Conservation (phyloP, 306 rosid genomes). For the Corylus americana region DNA sequence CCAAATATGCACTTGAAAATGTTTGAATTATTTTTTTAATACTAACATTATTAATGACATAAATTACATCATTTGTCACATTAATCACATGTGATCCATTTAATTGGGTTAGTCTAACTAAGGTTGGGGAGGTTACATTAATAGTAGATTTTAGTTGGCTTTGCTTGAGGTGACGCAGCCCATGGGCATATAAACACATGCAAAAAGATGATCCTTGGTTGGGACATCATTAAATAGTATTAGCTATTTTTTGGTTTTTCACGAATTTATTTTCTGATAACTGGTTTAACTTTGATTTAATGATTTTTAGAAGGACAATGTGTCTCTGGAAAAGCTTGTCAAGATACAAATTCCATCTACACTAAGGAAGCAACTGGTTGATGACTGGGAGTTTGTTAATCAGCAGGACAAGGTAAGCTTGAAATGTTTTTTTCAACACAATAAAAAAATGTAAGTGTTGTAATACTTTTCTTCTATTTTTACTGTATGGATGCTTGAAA, state of each 20-base stretch:
- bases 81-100: too few species aligned
- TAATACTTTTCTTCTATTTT: constrained; percentile 15
- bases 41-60: too few species aligned
- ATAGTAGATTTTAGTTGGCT: not conserved
- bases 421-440: not conserved
- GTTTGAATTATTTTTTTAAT: too few species aligned
- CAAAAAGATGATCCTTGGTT: constrained; percentile 5
- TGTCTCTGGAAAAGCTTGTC: constrained; percentile 65
- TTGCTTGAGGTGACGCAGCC: not conserved
- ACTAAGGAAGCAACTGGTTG: constrained; percentile 92
- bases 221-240: not conserved
- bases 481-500: constrained; percentile 17
- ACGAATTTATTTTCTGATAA: not conserved
- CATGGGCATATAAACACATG: not conserved
- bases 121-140: not conserved
- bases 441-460: not conserved
- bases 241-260: not conserved
- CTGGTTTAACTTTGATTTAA: constrained; percentile 34
- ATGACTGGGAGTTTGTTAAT: constrained; percentile 83
- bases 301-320: constrained; percentile 64
- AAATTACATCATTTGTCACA: too few species aligned
- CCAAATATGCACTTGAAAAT: too few species aligned
- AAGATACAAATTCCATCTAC: constrained; percentile 95
- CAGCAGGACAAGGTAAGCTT: constrained; percentile 83
- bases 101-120: too few species aligned